Percentiles rank a stretch among this genome's conserved stretches.
These are phyloP conservation scores for Fusarium siculi DNA, from an alignment of 2,329 filamentous ascomycete genomes.

Conservation along the genomic window DNA sequence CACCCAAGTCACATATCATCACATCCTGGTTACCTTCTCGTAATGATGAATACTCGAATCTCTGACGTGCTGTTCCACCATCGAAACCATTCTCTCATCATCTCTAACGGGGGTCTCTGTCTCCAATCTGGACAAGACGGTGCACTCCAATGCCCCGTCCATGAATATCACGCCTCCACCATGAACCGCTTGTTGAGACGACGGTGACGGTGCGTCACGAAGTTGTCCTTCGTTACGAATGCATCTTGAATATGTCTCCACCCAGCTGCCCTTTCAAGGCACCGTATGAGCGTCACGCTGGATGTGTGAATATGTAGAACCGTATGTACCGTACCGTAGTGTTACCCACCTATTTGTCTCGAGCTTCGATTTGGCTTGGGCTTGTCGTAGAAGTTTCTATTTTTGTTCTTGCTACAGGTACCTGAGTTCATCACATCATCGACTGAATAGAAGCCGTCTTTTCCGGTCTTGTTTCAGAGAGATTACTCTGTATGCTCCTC, in stretches of 20 bases:
- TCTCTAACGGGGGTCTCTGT: background rate
- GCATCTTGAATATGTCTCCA: constrained; percentile 26
- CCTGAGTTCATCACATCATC: background rate
- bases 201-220: constrained; percentile 23
- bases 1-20: background rate
- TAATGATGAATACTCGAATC: background rate
- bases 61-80: constrained; percentile 20
- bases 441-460: constrained; percentile 15
- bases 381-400: constrained; percentile 38
- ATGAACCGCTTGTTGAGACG: constrained; percentile 17
- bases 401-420: constrained; percentile 24
- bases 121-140: background rate
- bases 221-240: constrained; percentile 18
- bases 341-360: constrained; percentile 32
- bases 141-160: background rate
- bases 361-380: constrained; percentile 18
- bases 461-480: constrained; percentile 20
- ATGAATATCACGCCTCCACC: background rate
- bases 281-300: constrained; percentile 25
- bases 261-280: constrained; percentile 24
- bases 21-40: background rate
- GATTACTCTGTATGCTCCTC: constrained; percentile 4
- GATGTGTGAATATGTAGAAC: background rate
- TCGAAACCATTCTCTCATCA: constrained; percentile 17
- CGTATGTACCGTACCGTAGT: background rate